Evolutionary conservation across 2,329 filamentous ascomycete species (phyloP).

Genomic region (Fusarium pseudograminearum): DNA sequence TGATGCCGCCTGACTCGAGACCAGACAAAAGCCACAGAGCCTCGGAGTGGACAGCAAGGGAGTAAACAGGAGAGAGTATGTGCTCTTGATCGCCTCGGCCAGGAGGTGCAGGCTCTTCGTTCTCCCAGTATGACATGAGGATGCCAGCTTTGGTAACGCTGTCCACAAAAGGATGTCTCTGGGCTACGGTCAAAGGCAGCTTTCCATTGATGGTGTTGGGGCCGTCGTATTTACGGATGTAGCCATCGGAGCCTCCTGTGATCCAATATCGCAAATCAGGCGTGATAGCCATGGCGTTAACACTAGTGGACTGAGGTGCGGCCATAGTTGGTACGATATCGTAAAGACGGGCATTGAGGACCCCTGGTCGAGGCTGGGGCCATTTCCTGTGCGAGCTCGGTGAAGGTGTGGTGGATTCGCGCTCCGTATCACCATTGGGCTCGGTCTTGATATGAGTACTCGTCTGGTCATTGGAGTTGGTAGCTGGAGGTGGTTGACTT

Average conservation of each 20-base stretch:
- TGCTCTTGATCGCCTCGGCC: constrained; percentile 67
- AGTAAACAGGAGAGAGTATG: constrained; percentile 90
- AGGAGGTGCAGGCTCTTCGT: constrained; percentile 76
- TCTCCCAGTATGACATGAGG: constrained; percentile 97
- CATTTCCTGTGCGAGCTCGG: constrained; percentile 53
- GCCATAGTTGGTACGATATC: constrained; percentile 98
- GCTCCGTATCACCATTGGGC: constrained; percentile 39
- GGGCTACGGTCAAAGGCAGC: constrained; percentile 91
- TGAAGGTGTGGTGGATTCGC: constrained; percentile 49
- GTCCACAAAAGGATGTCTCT: constrained; percentile 96
- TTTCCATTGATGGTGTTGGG: constrained; percentile 95
- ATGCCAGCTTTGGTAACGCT: constrained; percentile 96
- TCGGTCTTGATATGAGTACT: constrained; percentile 53
- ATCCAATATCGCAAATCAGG: constrained; percentile 96
- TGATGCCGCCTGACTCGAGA: constrained; percentile 90
- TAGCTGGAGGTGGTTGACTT: constrained; percentile 44
- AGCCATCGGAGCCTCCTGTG: constrained; percentile 92
- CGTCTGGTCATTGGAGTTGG: constrained; percentile 51
- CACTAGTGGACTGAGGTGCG: constrained; percentile 92
- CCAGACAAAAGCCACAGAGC: constrained; percentile 93
- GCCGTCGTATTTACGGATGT: constrained; percentile 97
- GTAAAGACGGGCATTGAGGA: constrained; percentile 83
- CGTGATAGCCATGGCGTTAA: constrained; percentile 92
- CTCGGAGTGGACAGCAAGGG: constrained; percentile 88
- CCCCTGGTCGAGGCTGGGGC: constrained; percentile 78